Evolutionary conservation across 192 early-diverging fungal genomes (phyloP).

Genomic region (Geranomyces variabilis): DNA sequence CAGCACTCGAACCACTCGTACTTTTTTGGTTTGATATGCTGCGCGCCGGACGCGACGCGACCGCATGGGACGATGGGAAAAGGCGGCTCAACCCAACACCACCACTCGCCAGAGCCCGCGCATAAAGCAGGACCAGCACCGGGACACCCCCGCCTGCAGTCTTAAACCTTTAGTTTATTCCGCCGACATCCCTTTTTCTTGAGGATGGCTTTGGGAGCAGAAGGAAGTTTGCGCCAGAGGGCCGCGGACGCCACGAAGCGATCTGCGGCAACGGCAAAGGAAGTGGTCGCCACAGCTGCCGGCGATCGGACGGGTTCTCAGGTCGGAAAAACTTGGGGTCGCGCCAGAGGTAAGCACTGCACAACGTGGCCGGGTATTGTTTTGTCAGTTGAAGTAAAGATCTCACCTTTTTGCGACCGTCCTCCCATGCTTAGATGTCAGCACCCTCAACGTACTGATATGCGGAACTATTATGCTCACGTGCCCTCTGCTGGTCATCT

Average conservation of each 20-base stretch:
- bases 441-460: constrained; percentile 51
- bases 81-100: too few species aligned
- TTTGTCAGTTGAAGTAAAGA: too few species aligned
- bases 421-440: constrained; percentile 33
- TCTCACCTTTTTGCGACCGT: too few species aligned
- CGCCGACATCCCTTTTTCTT: too few species aligned
- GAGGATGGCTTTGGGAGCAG: constrained; percentile 14
- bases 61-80: too few species aligned
- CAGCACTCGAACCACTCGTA: too few species aligned
- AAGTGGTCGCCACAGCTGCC: constrained; percentile 9
- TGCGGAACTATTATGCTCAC: constrained; percentile 60
- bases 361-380: neutral
- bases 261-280: neutral
- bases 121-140: too few species aligned
- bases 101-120: too few species aligned
- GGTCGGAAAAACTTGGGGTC: constrained; percentile 75
- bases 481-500: constrained; percentile 69
- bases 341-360: constrained; percentile 62
- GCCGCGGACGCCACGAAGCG: constrained; percentile 23
- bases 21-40: too few species aligned
- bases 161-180: too few species aligned
- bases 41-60: too few species aligned
- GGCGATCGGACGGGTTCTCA: constrained; percentile 41
- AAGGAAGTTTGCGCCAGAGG: constrained; percentile 19
- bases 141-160: too few species aligned